Base-by-base conservation (phyloP, 805 yeast genomes). In the Saturnispora galanensis region DNA sequence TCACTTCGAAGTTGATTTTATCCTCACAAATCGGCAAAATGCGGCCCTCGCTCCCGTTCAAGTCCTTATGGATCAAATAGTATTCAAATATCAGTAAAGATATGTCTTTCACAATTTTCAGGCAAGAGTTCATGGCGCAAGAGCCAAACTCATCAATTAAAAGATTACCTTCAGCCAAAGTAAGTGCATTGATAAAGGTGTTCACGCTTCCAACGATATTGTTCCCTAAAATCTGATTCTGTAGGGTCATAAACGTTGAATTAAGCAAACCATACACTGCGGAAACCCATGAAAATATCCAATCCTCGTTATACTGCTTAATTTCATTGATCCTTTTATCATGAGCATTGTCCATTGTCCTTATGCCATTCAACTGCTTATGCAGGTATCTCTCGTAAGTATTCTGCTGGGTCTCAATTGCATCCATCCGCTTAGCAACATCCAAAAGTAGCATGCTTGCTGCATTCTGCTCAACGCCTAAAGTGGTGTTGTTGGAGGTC, bases 281-380 rank as follows among this genome's bases (percentile, higher is more conserved):
- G 0, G 64, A 57, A 31, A 58, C 50, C 63, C 64, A 60, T n/a
- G 50, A 50, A 29, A 47, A 56, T 3, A 57, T 34, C 57, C 56
- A 54, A 29, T 50, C 48, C 16, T 56, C 57, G 42, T 51, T 52
- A 11, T 39, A 38, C 21, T 32, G 13, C 18, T 51, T 47, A 29
- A 49, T 37, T 8, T 45, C 39, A 3, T 37, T 17, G 7, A 56
- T 34, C 21, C 54, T 52, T 4, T 47, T 46, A 17, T 16, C 31
- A 7, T 55, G 39, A 7, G 9, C 31, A 10, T 10, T 13, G 30
- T 17, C 48, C 15, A 50, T 31, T 8, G 44, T 48, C 35, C 43
- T 43, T 4, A 53, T 47, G 11, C 39, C 37, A 10, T 31, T 44
- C 29, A 33, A 13, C 31, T 47, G 49, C 9, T 46, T 33, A 9